A percentile compares a stretch with the other conserved stretches of the same genome.
These are phyloP conservation scores for Candida insectorum DNA, from an alignment of 805 yeast genomes.

Conservation along the genomic window DNA sequence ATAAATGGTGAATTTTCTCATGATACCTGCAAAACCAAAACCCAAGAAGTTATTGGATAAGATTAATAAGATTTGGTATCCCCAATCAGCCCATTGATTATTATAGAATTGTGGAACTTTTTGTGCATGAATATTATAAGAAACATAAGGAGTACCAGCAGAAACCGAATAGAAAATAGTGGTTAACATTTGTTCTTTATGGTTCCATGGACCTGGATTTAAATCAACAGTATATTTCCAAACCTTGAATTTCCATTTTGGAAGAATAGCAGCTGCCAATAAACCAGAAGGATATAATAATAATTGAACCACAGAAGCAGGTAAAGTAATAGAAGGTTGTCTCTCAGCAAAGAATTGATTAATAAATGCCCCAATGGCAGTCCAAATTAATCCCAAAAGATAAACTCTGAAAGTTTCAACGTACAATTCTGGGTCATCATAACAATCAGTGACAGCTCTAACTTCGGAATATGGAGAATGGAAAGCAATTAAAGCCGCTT, in stretches of 20 bases:
- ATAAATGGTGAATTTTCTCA: conserved; percentile 26
- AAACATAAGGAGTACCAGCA: conserved; percentile 23
- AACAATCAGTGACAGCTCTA: conserved; percentile 59
- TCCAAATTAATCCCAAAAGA: conserved; percentile 49
- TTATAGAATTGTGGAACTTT: conserved; percentile 20
- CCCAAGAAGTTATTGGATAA: conserved; percentile 25
- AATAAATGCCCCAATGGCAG: conserved; percentile 50
- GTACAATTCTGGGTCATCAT: conserved; percentile 48
- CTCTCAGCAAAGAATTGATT: conserved; percentile 58
- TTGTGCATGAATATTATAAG: conserved; percentile 25
- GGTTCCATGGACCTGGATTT: conserved; percentile 55
- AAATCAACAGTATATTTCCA: conserved; percentile 25
- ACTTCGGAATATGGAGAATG: conserved; percentile 66
- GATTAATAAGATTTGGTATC: conserved; percentile 23
- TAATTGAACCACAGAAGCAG: conserved; percentile 44
- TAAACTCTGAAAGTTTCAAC: conserved; percentile 57
- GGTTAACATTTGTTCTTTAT: conserved; percentile 64
- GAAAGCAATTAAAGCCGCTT: conserved; percentile 40
- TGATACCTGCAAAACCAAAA: conserved; percentile 29
- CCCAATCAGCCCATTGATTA: conserved; percentile 26
- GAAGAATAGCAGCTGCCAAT: conserved; percentile 35
- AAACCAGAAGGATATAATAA: conserved; percentile 45
- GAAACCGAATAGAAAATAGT: conserved; percentile 33
- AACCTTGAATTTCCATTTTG: conserved; percentile 32
- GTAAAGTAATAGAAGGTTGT: conserved; percentile 46